Percentiles rank a stretch among this genome's conserved stretches.
These are phyloP conservation scores for Fusarium tanahbumbuense DNA, from an alignment of 2,329 filamentous ascomycete species.

Conservation along the genomic window DNA sequence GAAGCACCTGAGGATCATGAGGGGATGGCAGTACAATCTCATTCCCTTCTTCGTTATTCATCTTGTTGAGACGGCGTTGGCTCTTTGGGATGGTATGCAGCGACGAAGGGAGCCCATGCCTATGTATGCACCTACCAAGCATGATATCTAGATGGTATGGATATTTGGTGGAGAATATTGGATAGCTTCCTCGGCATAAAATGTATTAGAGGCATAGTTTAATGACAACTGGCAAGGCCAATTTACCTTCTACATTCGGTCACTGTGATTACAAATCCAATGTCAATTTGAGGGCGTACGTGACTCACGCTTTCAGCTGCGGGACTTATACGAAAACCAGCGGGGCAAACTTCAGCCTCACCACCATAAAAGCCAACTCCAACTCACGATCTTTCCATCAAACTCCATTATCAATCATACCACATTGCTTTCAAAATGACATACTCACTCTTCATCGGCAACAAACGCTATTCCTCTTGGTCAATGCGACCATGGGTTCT, in stretches of 20 bases:
- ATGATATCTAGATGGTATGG: not conserved
- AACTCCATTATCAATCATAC: not conserved
- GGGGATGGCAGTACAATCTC: slow-evolving; percentile 47
- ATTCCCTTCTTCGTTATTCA: slow-evolving; percentile 48
- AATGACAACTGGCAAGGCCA: not conserved
- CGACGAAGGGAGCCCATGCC: slow-evolving; percentile 10
- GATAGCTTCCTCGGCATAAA: not conserved
- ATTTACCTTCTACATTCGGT: not conserved
- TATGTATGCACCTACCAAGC: slow-evolving; percentile 9
- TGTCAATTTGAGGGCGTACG: slow-evolving; percentile 15
- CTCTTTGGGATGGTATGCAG: slow-evolving; percentile 37
- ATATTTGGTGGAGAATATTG: not conserved
- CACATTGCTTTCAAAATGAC: slow-evolving; percentile 44
- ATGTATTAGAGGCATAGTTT: not conserved
- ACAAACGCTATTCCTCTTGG: slow-evolving; percentile 61
- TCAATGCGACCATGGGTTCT: slow-evolving; percentile 61
- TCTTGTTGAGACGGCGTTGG: slow-evolving; percentile 41
- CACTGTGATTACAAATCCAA: slow-evolving; percentile 22
- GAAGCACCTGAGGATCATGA: slow-evolving; percentile 42
- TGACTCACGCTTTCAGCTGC: slow-evolving; percentile 17
- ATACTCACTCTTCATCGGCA: slow-evolving; percentile 56
- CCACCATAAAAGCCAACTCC: slow-evolving; percentile 12
- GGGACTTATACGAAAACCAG: not conserved
- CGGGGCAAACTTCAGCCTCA: slow-evolving; percentile 3
- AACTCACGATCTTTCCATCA: not conserved